Evolutionary conservation across 2,329 filamentous ascomycete genomes (phyloP), one percentile per base, ranked within the genome.

Genomic region (Aureobasidium sp.): DNA sequence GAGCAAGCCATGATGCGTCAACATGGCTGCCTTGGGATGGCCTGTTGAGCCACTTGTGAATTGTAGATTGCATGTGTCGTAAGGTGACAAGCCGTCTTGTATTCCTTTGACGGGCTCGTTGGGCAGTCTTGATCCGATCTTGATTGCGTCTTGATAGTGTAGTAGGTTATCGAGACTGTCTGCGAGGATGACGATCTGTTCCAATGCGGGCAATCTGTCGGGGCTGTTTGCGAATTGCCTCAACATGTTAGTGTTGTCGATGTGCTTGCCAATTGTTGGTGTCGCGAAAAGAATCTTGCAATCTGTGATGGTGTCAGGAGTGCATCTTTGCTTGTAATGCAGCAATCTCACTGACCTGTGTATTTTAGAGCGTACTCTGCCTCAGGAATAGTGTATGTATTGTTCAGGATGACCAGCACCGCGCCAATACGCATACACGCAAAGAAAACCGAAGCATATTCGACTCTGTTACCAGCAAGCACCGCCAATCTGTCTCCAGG

Each of bases 41-140:
- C 85, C 85, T 0, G 85, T 88, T 3, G 85, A 86, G n/a, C 85
- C 85, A 61, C 83, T 77, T 11, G 85, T 88, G 68, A 88, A 88
- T 61, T 88, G 84, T 37, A 88, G 73, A 62, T 88, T 88, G 66
- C 82, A 85, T 1, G 86, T 81, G 60, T 86, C 81, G 59, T 84
- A 78, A 3, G 83, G 76, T 14, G 80, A 75, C 1, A 87, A 75
- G 51, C 74, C 72, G 27, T 71, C 70, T 64, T 80, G 78, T 38
- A 77, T 73, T 17, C 73, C 70, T 55, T 78, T 74, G 12, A 86
- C 69, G 12, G 70, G 67, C 25, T 76, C 74, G 27, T 75, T 70
- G 50, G 74, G 72, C 37, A 79, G 70, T 1, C 70, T 68, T 5
- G 70, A 64, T 3, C 81, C 80, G 3, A 73, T 70, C 25, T 72